Evolutionary conservation across 495 filamentous ascomycete species (phyloP), one percentile per base, ranked within the genome.

Genomic region (Hypomontagnella monticulosa): DNA sequence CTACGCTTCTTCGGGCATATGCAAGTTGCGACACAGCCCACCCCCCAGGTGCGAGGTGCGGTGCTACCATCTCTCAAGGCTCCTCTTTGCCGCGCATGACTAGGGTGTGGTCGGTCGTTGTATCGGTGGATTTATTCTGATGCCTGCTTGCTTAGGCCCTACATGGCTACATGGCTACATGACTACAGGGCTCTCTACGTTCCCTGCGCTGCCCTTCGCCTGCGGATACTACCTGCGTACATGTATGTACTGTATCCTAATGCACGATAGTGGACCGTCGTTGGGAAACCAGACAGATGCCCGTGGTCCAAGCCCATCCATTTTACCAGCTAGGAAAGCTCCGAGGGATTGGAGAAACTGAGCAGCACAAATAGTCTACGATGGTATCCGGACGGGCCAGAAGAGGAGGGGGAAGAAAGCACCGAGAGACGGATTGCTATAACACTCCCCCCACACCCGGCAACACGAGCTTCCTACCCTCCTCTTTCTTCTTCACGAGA

Each of bases 381-480:
- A 70, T 61, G 23, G 56, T 27, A 27, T 27, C 23, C 23, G 23
- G 2, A 27, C 6, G 23, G 23, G 23, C 3, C 23, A 27, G 23
- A 27, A 27, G 23, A 62, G 38, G 66, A 61, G 53, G 69, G 37
- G 44, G 37, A 33, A 34, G 60, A 58, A 61, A 65, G 69, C 52
- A 62, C 68, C 66, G 66, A 64, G 34, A 53, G 20, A 27, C 23
- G 67, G 30, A 47, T 58, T 71, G 63, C 73, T 80, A 79, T 78
- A 79, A 74, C 76, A 76, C 74, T 70, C 73, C 74, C 75, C 73
- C 67, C 71, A 70, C 77, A 74, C 76, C 72, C 73, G 69, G 69
- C 69, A 74, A 74, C 76, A 78, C 74, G 73, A 78, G 71, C 71
- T 76, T 71, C 78, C 79, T 69, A 79, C 80, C 78, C 78, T 80